A percentile compares a stretch with the other conserved stretches of the same genome.
Evolutionary conservation across 2,329 filamentous ascomycete genomes (phyloP).

Genomic region (Thelonectria blattea): DNA sequence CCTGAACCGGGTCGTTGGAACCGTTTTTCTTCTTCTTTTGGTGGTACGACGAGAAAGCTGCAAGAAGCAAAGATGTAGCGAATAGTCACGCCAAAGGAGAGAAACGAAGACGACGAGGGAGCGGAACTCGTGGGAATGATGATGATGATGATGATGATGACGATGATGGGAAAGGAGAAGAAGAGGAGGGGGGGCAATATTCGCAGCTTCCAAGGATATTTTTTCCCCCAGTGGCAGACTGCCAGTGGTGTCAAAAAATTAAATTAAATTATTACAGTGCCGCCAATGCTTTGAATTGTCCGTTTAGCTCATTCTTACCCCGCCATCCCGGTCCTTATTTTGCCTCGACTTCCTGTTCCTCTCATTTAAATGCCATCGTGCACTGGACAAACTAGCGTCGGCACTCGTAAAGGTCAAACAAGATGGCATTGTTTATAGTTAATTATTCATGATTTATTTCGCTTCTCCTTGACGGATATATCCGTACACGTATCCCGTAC

Average conservation of each 20-base stretch:
- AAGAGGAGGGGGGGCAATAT: not conserved
- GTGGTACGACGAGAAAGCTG: not conserved
- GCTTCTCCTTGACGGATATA: too few relatives aligned
- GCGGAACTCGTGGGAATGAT: not conserved
- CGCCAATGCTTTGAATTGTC: not conserved
- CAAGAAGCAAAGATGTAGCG: not conserved
- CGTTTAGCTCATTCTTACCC: constrained; percentile 3
- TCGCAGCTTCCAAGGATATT: not conserved
- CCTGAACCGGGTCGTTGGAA: not conserved
- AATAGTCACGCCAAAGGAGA: not conserved
- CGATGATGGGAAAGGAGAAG: not conserved
- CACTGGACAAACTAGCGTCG: constrained; percentile 7
- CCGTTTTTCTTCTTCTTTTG: not conserved
- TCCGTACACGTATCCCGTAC: too few relatives aligned
- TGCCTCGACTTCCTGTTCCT: not conserved
- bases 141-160: not conserved
- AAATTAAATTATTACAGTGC: not conserved
- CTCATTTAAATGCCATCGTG: not conserved
- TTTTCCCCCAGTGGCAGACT: not conserved
- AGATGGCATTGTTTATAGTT: not conserved
- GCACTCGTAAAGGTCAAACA: not conserved
- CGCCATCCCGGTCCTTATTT: constrained; percentile 6
- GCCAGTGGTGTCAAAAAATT: too few relatives aligned
- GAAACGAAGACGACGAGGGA: not conserved
- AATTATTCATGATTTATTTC: too few relatives aligned